Conservation (phyloP, 2,329 filamentous ascomycete genomes). For the Aureobasidium namibiae region DNA sequence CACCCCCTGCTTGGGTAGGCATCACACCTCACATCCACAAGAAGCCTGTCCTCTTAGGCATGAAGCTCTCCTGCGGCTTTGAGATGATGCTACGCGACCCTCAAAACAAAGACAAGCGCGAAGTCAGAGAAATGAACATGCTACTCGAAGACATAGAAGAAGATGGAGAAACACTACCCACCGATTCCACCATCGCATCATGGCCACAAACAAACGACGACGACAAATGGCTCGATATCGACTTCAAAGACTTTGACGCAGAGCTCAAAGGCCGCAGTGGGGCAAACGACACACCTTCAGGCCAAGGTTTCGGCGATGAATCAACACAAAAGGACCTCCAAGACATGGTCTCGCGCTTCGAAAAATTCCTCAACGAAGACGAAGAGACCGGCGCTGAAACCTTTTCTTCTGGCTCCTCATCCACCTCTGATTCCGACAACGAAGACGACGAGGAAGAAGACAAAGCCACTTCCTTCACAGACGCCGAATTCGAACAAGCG, state of each 20-base stretch:
- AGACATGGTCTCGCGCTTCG: slow-evolving; percentile 90
- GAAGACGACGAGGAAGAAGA: slow-evolving; percentile 49
- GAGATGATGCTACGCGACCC: slow-evolving; percentile 72
- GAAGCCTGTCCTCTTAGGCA: slow-evolving; percentile 57
- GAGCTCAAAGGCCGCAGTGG: slow-evolving; percentile 56
- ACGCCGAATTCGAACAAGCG: slow-evolving; percentile 74
- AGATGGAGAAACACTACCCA: slow-evolving; percentile 64
- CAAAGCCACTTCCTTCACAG: slow-evolving; percentile 70
- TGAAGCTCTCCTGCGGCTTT: slow-evolving; percentile 85
- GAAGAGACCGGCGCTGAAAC: slow-evolving; percentile 63
- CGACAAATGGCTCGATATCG: slow-evolving; percentile 86
- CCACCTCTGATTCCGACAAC: slow-evolving; percentile 21
- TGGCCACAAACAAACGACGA: slow-evolving; percentile 73
- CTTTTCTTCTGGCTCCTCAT: slow-evolving; percentile 36
- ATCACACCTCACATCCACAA: slow-evolving; percentile 31
- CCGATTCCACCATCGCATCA: slow-evolving; percentile 58
- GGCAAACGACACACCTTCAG: slow-evolving; percentile 17
- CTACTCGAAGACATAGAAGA: slow-evolving; percentile 66
- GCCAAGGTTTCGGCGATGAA: slow-evolving; percentile 51
- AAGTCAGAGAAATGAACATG: slow-evolving; percentile 67
- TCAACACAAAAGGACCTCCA: slow-evolving; percentile 66
- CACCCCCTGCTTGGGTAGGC: slow-evolving; percentile 50
- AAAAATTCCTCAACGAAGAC: slow-evolving; percentile 76
- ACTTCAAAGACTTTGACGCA: slow-evolving; percentile 78
- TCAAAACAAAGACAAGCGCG: slow-evolving; percentile 58